Conservation (phyloP, 2,329 filamentous ascomycete species). For the Cercospora sojina region DNA sequence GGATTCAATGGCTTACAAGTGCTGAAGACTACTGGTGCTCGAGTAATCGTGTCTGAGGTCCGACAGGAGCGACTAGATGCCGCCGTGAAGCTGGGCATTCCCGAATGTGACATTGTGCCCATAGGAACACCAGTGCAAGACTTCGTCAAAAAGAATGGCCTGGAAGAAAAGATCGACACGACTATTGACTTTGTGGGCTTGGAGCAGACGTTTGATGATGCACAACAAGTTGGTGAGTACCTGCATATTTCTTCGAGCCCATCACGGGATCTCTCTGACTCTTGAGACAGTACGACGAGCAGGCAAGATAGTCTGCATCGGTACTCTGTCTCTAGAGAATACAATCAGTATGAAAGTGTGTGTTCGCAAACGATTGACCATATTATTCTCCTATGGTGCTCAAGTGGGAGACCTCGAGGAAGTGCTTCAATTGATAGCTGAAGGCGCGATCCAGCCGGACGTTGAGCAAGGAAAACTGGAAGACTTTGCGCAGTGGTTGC, state of each 20-base stretch:
- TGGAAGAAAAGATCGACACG: constrained; percentile 19
- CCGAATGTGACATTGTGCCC: neutral
- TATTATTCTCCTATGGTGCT: neutral
- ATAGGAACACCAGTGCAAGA: neutral
- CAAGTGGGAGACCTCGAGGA: neutral
- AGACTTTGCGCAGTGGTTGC: neutral
- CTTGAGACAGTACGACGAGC: neutral
- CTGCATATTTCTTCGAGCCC: neutral
- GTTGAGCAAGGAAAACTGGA: neutral
- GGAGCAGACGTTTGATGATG: constrained; percentile 42
- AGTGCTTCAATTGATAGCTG: neutral
- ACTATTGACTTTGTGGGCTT: constrained; percentile 26
- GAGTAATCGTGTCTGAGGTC: neutral
- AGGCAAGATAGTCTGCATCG: neutral
- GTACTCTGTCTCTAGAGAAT: neutral
- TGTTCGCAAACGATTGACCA: neutral
- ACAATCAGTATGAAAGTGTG: neutral
- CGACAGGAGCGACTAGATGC: neutral
- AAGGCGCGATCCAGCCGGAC: neutral
- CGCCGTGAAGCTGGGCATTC: neutral
- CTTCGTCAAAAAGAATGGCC: neutral
- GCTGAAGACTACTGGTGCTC: neutral
- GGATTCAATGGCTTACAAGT: neutral
- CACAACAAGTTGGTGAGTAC: constrained; percentile 38
- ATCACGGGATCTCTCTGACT: neutral